phyloP scores from a whole-genome alignment of 306 rosid species.

The Bauhinia variegata region DNA sequence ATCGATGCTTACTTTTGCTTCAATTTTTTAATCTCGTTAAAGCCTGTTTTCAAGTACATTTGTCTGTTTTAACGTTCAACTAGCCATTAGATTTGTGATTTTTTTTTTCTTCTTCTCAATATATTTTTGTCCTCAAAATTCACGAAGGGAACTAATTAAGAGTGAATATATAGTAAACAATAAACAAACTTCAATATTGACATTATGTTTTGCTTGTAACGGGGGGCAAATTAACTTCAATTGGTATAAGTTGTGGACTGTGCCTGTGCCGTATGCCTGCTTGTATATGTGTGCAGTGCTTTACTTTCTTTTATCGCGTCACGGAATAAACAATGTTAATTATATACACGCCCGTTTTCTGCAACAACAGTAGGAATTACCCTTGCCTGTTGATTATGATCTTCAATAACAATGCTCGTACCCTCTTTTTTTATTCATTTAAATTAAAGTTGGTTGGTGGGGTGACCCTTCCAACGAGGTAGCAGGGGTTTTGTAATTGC shows the following conservation, averaged over 20 bases:
- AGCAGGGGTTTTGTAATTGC: neutral
- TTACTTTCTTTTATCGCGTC: slow-evolving; percentile 31
- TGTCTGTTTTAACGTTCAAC: no score
- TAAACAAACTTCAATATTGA: neutral
- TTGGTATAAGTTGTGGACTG: neutral
- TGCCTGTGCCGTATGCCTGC: slow-evolving; percentile 25
- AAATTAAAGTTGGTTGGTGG: neutral
- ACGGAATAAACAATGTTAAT: slow-evolving; percentile 28
- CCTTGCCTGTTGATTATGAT: no score
- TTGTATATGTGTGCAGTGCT: neutral
- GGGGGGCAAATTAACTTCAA: slow-evolving; percentile 23
- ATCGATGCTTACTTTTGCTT: no score
- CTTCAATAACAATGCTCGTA: no score
- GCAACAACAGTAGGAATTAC: no score
- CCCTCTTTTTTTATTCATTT: no score
- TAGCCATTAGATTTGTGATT: no score
- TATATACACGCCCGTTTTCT: neutral
- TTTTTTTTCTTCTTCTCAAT: no score
- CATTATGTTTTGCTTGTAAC: slow-evolving; percentile 36
- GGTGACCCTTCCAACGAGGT: neutral
- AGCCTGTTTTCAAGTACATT: no score
- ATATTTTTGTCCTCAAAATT: neutral
- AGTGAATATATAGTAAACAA: no score
- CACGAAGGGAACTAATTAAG: neutral
- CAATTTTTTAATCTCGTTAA: no score